phyloP scores from a whole-genome alignment of 1,284 basidiomycete species.

The Malassezia caprae region DNA sequence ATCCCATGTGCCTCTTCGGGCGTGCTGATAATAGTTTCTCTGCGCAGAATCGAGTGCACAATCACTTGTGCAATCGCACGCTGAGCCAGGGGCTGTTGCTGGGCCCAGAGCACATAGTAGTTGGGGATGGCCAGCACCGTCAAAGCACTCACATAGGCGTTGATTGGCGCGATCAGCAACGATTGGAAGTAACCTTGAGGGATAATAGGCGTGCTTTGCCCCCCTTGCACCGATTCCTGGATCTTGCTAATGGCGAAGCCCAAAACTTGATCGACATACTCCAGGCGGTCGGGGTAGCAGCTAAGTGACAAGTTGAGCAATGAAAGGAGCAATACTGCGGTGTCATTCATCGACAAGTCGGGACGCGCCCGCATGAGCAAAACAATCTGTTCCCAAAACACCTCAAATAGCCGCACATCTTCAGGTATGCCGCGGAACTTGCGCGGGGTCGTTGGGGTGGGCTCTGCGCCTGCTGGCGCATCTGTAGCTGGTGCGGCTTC shows the following conservation, averaged over 20 bases:
- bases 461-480: neutral
- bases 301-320: constrained; percentile 42
- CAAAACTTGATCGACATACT: constrained; percentile 46
- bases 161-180: constrained; percentile 40
- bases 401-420: constrained; percentile 45
- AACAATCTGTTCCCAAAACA: constrained; percentile 47
- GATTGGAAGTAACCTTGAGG: constrained; percentile 35
- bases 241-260: constrained; percentile 37
- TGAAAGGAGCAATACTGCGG: constrained; percentile 40
- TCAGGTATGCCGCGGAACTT: constrained; percentile 46
- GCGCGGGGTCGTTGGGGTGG: constrained; percentile 14
- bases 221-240: constrained; percentile 15
- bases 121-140: constrained; percentile 42
- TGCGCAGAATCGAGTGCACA: constrained; percentile 38
- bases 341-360: constrained; percentile 44
- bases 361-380: constrained; percentile 45
- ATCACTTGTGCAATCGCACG: constrained; percentile 44
- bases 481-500: neutral
- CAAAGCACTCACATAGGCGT: constrained; percentile 37
- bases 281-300: constrained; percentile 46
- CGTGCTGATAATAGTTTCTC: constrained; percentile 40
- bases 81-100: constrained; percentile 37
- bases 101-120: constrained; percentile 32
- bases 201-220: constrained; percentile 29
- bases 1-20: constrained; percentile 46